phyloP scores from a whole-genome alignment of 306 rosid species.

The Trifolium pratense region DNA sequence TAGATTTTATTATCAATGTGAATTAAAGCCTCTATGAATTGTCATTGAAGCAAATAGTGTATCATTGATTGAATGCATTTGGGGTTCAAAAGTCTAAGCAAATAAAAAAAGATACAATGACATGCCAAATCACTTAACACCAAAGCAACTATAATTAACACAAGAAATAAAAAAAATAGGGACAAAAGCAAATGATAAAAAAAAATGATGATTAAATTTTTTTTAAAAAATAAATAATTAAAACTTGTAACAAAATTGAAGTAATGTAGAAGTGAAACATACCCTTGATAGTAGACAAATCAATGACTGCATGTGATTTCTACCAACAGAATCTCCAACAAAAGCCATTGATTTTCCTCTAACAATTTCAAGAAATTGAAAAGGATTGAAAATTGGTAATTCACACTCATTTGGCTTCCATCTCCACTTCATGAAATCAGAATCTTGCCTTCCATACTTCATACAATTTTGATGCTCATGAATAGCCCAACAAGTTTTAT shows the following conservation, averaged over 20 bases:
- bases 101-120: not conserved
- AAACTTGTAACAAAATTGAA: not conserved
- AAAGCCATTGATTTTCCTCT: slow-evolving; percentile 84
- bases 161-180: not conserved
- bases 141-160: slow-evolving; percentile 33
- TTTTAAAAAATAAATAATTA: not conserved
- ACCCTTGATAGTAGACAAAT: slow-evolving; percentile 71
- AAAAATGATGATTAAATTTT: slow-evolving; percentile 13
- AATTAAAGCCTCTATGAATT: not conserved
- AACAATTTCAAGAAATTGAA: slow-evolving; percentile 71
- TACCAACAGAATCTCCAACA: slow-evolving; percentile 85
- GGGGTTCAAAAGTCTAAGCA: slow-evolving; percentile 18
- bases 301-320: slow-evolving; percentile 86
- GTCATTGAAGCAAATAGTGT: slow-evolving; percentile 11
- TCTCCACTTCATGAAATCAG: slow-evolving; percentile 82
- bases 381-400: slow-evolving; percentile 74
- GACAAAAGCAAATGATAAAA: not conserved
- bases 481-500: slow-evolving; percentile 76
- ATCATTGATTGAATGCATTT: slow-evolving; percentile 19
- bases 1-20: slow-evolving; percentile 4
- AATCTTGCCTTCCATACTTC: slow-evolving; percentile 82
- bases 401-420: slow-evolving; percentile 89
- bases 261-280: slow-evolving; percentile 8
- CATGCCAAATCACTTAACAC: slow-evolving; percentile 27
- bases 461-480: slow-evolving; percentile 86